Base-by-base conservation (phyloP, 164 flowering plant genomes). In the Amborella trichopoda region DNA sequence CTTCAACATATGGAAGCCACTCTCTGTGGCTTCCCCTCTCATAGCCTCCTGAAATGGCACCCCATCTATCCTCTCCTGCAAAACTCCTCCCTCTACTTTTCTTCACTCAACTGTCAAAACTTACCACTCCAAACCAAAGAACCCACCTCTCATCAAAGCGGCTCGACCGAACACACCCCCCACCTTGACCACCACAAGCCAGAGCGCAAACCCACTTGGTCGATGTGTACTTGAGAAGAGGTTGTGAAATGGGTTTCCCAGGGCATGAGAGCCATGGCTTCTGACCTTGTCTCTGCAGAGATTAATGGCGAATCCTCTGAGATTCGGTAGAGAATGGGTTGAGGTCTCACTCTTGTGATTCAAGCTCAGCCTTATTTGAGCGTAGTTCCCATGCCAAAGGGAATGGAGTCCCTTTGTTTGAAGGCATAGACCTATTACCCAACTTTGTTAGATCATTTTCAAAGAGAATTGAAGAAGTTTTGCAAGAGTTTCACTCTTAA, bases 401-500 rank as follows among this genome's bases (percentile, higher is more conserved):
- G 97, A 14, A 55, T 71, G 5, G 95, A 89, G 60, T 67, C 83
- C 10, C 42, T 74, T n/a, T 84, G 97, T 61, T 62, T 89, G 57
- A 89, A 85, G 66, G 78, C 78, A 12, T 66, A 77, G 62, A 76
- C 90, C 19, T 95, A 89, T 53, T 89, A 89, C 49, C 87, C 95
- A 13, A 89, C 95, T 17, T 73, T 89, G 28, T 77, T 89, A 41
- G 95, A 89, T 51, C 75, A 89, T 44, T 89, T 84, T 68, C 97
- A 89, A 65, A 62, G 97, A 39, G 97, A 89, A 58, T 65, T 89
- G n/a, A n/a, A n/a, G n/a, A n/a, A n/a, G n/a, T n/a, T n/a, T n/a
- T n/a, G n/a, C n/a, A n/a, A n/a, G n/a, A n/a, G n/a, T n/a, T n/a
- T n/a, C n/a, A n/a, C n/a, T n/a, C n/a, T n/a, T n/a, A n/a, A n/a